Base-by-base conservation (phyloP, 305 asterid species). In the Plantago rigida region DNA sequence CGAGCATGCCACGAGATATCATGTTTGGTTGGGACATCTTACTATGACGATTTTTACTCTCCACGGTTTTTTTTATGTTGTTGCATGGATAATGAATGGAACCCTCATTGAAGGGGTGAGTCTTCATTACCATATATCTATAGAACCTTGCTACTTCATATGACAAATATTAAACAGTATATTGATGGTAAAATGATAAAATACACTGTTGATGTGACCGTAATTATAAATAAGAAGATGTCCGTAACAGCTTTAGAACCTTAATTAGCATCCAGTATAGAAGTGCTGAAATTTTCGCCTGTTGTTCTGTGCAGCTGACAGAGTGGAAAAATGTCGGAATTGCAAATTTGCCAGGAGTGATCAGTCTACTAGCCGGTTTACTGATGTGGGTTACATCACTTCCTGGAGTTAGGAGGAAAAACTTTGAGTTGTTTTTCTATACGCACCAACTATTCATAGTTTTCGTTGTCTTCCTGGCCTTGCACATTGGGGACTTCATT, bases 1-100 rank as follows among this genome's bases (percentile, higher is more conserved):
- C 56, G 97, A 89, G 72, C 97, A 89, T n/a, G 97, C 87, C 15
- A 80, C 92, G 2, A 72, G 84, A 66, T 89, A 89, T 62, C 97
- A 89, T 75, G 94, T 87, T 64, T 89, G 97, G 97, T 66, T 89
- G 59, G 97, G 97, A 50, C 95, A 89, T 68, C 87, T 87, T 4
- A 89, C 97, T 0, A 84, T 89, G 97, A 22, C 67, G 29, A 74
- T 89, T 48, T 87, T 89, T 67, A 70, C 82, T 26, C 95, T 89
- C 71, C 97, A 86, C 50, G 94, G 94, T 54, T 81, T 87, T 42
- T 73, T 78, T 65, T 81, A 66, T 56, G 74, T 68, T 36, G 67
- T 81, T 51, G 81, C 73, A 0, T 87, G 97, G 97, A 49, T 76
- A 3, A 67, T 87, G 36, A 57, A 79, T 11, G 89, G 92, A 4